phyloP scores from a whole-genome alignment of 768 basidiomycete species.

The Kwoniella heveanensis region DNA sequence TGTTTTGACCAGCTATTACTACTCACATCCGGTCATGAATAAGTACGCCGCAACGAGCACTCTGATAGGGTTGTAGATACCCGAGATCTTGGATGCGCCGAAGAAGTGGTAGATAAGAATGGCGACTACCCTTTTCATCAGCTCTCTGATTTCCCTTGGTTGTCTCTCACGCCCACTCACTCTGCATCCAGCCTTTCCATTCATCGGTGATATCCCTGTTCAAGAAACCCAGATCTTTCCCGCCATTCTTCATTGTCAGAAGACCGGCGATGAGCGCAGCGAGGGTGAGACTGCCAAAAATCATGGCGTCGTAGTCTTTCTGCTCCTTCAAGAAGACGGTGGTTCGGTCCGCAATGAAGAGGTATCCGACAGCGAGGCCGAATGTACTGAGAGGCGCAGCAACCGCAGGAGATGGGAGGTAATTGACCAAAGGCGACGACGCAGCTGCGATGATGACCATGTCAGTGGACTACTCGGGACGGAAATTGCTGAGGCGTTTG shows the following conservation, averaged over 20 bases:
- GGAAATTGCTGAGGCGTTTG: no score
- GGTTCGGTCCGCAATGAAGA: conserved; percentile 81
- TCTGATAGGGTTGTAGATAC: conserved; percentile 90
- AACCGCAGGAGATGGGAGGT: conserved; percentile 41
- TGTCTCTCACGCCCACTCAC: conserved; percentile 59
- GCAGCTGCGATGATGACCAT: conserved; percentile 24
- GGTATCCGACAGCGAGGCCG: conserved; percentile 67
- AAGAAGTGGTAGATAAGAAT: conserved; percentile 92
- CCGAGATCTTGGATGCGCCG: conserved; percentile 83
- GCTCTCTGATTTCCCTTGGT: neutral
- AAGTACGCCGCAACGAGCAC: conserved; percentile 85
- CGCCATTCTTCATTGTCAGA: conserved; percentile 67
- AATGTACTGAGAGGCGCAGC: conserved; percentile 64
- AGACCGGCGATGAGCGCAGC: conserved; percentile 65
- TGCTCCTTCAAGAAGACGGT: conserved; percentile 85
- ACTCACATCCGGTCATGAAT: conserved; percentile 90
- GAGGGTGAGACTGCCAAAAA: conserved; percentile 65
- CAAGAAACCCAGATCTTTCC: conserved; percentile 83
- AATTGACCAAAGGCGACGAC: conserved; percentile 25
- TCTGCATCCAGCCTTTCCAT: conserved; percentile 99
- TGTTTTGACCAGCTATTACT: neutral
- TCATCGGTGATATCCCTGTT: conserved; percentile 93
- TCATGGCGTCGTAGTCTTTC: conserved; percentile 74
- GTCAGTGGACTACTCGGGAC: no score
- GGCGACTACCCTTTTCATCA: conserved; percentile 60